Evolutionary conservation across 2,329 filamentous ascomycete species (phyloP), one percentile per base, ranked within the genome.

Genomic region (Coniochaeta pulveracea): DNA sequence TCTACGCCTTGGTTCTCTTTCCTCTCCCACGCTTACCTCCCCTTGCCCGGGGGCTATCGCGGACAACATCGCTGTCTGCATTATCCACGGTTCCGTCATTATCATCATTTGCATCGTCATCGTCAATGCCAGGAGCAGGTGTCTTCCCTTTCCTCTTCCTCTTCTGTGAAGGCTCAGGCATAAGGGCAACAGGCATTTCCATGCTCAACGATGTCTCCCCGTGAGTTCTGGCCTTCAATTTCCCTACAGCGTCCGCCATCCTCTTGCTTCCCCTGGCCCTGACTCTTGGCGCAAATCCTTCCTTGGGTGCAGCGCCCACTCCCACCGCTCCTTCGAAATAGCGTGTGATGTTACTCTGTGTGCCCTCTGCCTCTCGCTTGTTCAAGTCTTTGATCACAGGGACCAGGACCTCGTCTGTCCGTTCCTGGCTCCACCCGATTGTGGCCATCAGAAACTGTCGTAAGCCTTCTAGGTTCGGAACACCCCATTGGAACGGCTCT

Each of bases 361-460:
- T 96, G 6, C 91, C 91, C 58, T 96, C 91, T 18, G 76, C 68
- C 43, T 85, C 82, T 24, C 91, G 70, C 4, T 76, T 73, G 52
- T 96, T 96, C 83, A 98, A 93, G 49, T 98, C 91, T 36, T 79
- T 72, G 41, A 98, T 91, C 2, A 98, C 93, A 0, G 91, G 91
- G 2, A 98, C 85, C 2, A 98, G 71, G 3, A 98, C 83, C 55
- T 98, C 91, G 48, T 98, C 91, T 0, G 89, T 96, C 6, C 86
- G 69, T 55, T 96, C 89, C 52, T 82, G 79, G 35, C 69, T 77
- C 91, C 91, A 98, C 0, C 91, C 91, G 44, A 98, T 85, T 2
- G 89, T 95, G 2, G 73, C 64, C 82, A 93, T 94, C 23, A 98
- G 64, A 48, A 91, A 98, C 17, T 69, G 66, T 6, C 93, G 65